A percentile compares a stretch with the other conserved stretches of the same genome.
Conservation (phyloP, 495 filamentous ascomycete genomes). For the Amphirosellinia nigrospora region DNA sequence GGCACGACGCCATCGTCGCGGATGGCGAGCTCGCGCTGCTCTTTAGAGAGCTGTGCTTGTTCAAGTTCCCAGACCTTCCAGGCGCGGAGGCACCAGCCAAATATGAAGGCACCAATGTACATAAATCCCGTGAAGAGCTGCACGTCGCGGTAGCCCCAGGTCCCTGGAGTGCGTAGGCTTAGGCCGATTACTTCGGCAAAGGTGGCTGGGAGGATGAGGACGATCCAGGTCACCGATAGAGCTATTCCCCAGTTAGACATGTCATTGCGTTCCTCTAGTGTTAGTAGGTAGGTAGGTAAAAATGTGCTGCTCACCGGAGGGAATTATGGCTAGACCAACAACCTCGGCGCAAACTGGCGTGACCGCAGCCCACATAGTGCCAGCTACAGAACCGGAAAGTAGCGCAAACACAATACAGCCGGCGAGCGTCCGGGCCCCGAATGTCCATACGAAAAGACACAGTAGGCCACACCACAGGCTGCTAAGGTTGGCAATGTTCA, state of each 20-base stretch:
- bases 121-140: constrained; percentile 49
- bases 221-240: constrained; percentile 78
- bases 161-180: constrained; percentile 59
- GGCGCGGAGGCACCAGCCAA: constrained; percentile 48
- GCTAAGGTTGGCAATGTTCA: constrained; percentile 68
- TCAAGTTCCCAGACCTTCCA: constrained; percentile 53
- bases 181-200: constrained; percentile 78
- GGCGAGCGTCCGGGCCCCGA: constrained; percentile 67
- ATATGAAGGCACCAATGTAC: constrained; percentile 48
- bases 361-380: constrained; percentile 75
- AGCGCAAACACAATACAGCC: constrained; percentile 74
- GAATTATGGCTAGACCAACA: constrained; percentile 73
- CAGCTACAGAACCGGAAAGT: constrained; percentile 71
- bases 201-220: constrained; percentile 73
- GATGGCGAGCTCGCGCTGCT: constrained; percentile 36
- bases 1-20: constrained; percentile 30
- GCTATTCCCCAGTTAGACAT: constrained; percentile 37
- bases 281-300: background rate
- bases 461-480: constrained; percentile 66
- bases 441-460: constrained; percentile 70
- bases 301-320: constrained; percentile 55
- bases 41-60: constrained; percentile 34
- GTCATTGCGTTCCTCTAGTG: background rate
- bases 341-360: constrained; percentile 80
- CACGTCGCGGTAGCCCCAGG: constrained; percentile 48